These are phyloP conservation scores for Pseudozyma thailandica DNA, from an alignment of 1,284 basidiomycete species.

Conservation along the genomic window DNA sequence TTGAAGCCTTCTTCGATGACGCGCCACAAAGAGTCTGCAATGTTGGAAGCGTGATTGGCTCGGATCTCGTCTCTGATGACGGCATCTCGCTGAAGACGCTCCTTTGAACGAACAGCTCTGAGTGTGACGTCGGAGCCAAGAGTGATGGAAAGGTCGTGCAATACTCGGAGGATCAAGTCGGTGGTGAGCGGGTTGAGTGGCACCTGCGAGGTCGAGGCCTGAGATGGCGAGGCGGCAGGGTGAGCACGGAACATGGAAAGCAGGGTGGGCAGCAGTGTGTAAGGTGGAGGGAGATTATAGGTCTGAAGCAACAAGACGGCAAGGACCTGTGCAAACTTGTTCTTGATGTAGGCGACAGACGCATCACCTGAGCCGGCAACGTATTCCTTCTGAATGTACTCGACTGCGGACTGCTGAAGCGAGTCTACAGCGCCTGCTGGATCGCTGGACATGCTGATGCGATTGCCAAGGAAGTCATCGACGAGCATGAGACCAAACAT, in stretches of 20 bases:
- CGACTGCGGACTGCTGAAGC: constrained; percentile 61
- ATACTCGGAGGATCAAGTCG: constrained; percentile 70
- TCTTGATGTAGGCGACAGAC: constrained; percentile 75
- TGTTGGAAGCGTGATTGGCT: constrained; percentile 76
- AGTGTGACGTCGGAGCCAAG: constrained; percentile 66
- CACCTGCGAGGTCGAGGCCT: constrained; percentile 76
- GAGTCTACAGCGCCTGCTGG: constrained; percentile 57
- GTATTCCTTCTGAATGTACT: constrained; percentile 63
- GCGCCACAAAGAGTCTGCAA: constrained; percentile 86
- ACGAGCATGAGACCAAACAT: constrained; percentile 86
- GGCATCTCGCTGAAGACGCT: constrained; percentile 65
- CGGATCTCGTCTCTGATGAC: constrained; percentile 66
- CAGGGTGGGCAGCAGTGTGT: constrained; percentile 75
- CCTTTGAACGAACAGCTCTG: constrained; percentile 60
- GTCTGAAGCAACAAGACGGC: constrained; percentile 92
- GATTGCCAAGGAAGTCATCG: constrained; percentile 84
- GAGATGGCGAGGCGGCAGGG: constrained; percentile 69
- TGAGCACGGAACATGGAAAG: constrained; percentile 68
- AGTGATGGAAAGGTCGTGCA: constrained; percentile 65
- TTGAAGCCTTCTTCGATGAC: constrained; percentile 78
- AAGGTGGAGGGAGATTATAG: constrained; percentile 84
- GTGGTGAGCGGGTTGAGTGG: constrained; percentile 89
- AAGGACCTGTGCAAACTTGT: constrained; percentile 98
- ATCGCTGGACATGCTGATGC: constrained; percentile 62
- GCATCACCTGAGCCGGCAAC: constrained; percentile 59